phyloP scores from a whole-genome alignment of 129 eudicot genomes.

The Mikania micrantha region DNA sequence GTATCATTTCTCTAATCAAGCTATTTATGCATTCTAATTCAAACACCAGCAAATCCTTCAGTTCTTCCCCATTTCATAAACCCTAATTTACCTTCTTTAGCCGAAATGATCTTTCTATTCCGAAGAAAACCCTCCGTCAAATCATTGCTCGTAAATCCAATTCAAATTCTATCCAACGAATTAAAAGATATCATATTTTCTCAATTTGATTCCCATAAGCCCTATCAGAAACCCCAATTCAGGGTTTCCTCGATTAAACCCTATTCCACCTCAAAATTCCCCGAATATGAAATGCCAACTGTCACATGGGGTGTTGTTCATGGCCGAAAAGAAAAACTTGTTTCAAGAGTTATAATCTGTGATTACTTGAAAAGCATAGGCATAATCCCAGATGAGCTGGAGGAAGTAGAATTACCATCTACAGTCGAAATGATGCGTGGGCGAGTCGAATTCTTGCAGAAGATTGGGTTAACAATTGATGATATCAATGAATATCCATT shows the following conservation, averaged over 20 bases:
- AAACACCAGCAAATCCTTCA: not conserved
- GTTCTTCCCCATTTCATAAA: conserved; percentile 1
- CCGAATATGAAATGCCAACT: conserved; percentile 77
- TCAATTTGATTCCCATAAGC: conserved; percentile 9
- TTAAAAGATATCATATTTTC: not conserved
- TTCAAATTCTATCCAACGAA: conserved; percentile 8
- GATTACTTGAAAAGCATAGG: conserved; percentile 60
- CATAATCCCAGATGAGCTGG: conserved; percentile 56
- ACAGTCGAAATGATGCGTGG: conserved; percentile 72
- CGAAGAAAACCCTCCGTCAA: conserved; percentile 29
- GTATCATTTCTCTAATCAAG: not conserved
- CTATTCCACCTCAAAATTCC: conserved; percentile 48
- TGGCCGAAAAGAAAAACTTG: conserved; percentile 66
- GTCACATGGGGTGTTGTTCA: conserved; percentile 80
- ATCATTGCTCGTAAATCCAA: conserved; percentile 18
- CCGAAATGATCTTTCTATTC: conserved; percentile 29
- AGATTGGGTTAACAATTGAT: conserved; percentile 52
- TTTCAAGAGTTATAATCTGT: conserved; percentile 53
- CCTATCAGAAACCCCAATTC: conserved; percentile 26
- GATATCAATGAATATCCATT: conserved; percentile 68
- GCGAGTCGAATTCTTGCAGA: conserved; percentile 70
- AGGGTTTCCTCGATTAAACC: conserved; percentile 24
- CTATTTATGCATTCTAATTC: not conserved
- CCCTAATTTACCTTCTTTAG: not conserved
- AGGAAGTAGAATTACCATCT: conserved; percentile 54